Evolutionary conservation across 2,329 filamentous ascomycete genomes (phyloP), one percentile per base, ranked within the genome.

Genomic region (Xylariaceae sp.): DNA sequence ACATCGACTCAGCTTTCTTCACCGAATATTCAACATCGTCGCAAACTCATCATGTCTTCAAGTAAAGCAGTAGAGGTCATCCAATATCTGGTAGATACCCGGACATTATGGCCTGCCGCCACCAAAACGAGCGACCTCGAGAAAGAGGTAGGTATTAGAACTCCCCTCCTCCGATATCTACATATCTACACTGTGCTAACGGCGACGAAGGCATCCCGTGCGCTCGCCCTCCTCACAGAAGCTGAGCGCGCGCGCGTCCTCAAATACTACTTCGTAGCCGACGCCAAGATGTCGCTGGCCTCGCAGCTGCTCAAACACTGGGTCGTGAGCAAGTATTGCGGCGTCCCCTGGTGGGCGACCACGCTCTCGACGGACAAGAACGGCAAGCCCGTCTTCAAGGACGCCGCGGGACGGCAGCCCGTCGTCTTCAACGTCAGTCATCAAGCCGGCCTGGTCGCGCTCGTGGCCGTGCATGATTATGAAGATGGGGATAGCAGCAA

Each of bases 371-470:
- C 85, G 73, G 78, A 85, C 76, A 61, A 74, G 72, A 76, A 75
- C 67, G 77, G 75, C 56, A 85, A 85, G 71, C 83, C 83, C 49
- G 71, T 82, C 55, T 85, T 77, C 70, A 70, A 68, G 70, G 76
- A 77, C 76, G 77, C 71, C 75, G 80, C 63, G 66, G 82, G 66
- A 64, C 75, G 60, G 58, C 74, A 78, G 66, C 73, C 79, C 15
- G 71, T 85, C n/a, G 67, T 76, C 63, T 92, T 93, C 79, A 93
- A 93, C 73, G 82, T 92, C 57, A 87, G 84, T 51, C 89, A 93
- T 72, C 89, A 93, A 76, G 87, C 86, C 7, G 89, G 89, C 1
- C 76, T 93, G 13, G 89, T 92, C 0, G 82, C 83, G 1, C 76
- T 92, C 35, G 79, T 88, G 10, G 87, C 86, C 11, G 75, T 79